Conservation (phyloP, 2,329 filamentous ascomycete species). For the Aureobasidium zeae region DNA sequence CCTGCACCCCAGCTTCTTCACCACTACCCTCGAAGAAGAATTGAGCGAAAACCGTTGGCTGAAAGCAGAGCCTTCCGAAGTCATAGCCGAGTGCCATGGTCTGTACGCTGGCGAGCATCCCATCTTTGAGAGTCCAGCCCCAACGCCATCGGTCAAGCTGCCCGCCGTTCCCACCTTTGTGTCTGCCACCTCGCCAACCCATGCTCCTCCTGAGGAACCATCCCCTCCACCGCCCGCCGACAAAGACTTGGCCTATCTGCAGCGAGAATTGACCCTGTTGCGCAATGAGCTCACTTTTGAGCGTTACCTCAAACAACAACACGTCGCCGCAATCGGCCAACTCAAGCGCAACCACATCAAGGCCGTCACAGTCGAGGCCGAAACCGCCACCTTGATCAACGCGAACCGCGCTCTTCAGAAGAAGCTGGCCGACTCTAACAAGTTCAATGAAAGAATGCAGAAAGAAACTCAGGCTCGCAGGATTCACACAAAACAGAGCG, state of each 20-base stretch:
- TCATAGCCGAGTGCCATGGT: slow-evolving; percentile 69
- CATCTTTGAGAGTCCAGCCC: slow-evolving; percentile 37
- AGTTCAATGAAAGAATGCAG: slow-evolving; percentile 58
- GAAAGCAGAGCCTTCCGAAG: slow-evolving; percentile 68
- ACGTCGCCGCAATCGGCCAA: slow-evolving; percentile 71
- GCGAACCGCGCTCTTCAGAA: slow-evolving; percentile 64
- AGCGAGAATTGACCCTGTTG: slow-evolving; percentile 64
- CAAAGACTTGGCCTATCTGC: slow-evolving; percentile 46
- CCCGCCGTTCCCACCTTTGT: slow-evolving; percentile 34
- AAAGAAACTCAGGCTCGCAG: slow-evolving; percentile 65
- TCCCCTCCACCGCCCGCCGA: background rate
- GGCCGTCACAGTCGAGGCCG: slow-evolving; percentile 69
- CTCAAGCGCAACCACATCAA: slow-evolving; percentile 64
- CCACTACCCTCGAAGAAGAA: slow-evolving; percentile 68
- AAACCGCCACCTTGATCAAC: slow-evolving; percentile 72
- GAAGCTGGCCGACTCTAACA: slow-evolving; percentile 63
- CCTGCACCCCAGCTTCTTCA: slow-evolving; percentile 78
- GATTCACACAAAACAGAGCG: slow-evolving; percentile 67
- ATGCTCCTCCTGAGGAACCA: background rate
- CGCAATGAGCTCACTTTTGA: slow-evolving; percentile 78
- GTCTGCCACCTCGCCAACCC: slow-evolving; percentile 22
- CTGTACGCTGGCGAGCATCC: slow-evolving; percentile 45
- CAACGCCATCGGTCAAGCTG: slow-evolving; percentile 38
- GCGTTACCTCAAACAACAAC: slow-evolving; percentile 73
- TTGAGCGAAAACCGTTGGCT: slow-evolving; percentile 71